Base-by-base conservation (phyloP, 1,139 yeast genomes). In the Debaryomyces udenii region DNA sequence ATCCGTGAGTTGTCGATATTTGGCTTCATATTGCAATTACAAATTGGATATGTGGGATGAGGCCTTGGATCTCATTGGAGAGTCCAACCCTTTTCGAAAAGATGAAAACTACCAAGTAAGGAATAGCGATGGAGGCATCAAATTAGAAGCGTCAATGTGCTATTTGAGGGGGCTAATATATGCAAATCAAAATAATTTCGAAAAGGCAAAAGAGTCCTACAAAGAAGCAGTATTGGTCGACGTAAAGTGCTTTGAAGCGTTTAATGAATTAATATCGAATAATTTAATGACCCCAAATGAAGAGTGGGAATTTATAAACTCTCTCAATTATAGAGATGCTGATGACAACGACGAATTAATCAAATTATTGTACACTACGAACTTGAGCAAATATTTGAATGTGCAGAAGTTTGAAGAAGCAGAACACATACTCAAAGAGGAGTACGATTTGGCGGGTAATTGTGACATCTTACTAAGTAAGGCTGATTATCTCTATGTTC, bases 221-320 rank as follows among this genome's bases (percentile, higher is more conserved):
- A 82, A 83, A 54, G 96, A 90, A 56, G 97, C 99, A 0, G 81
- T 91, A 0, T 53, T 79, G 49, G 89, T 87, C 1, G 99, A 94
- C 61, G 91, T 87, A 9, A 89, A 90, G 58, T 93, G 98, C 61
- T 93, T 74, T 60, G 99, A 94, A 52, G 98, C 99, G 0, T 89
- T 89, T 59, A 81, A 87, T 53, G 93, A 86, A 56, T 71, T 94
- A 38, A 76, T 88, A 2, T 68, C 77, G 29, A 86, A 87, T 52
- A 84, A 83, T 55, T 73, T 91, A 48, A 69, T 94, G 68, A 79
- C 96, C 0, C 96, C 98, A 0, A 66, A 72, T 16, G 98, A 93
- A 56, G 93, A 93, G 62, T 86, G 96, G 94, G 89, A 84, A 30
- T 76, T 94, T 39, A 62, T 91, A 9, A 67, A 77, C 9, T 65